These are phyloP conservation scores for Colletotrichum sp. DNA, from an alignment of 2,329 filamentous ascomycete genomes.

Conservation along the genomic window DNA sequence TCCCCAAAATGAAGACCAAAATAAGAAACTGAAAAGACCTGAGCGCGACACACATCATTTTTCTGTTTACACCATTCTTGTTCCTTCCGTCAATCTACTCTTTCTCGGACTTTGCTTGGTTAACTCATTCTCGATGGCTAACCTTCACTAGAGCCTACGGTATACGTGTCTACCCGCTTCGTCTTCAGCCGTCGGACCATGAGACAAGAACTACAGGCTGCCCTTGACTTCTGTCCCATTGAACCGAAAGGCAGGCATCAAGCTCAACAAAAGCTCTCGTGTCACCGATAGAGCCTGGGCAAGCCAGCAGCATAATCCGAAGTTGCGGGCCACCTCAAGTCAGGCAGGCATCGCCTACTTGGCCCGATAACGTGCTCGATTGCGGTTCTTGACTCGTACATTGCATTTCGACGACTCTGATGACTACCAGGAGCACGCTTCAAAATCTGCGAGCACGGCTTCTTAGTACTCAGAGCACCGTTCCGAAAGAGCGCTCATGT, in stretches of 20 bases:
- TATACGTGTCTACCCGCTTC: neutral
- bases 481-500: neutral
- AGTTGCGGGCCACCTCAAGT: neutral
- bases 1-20: slow-evolving; percentile 54
- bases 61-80: neutral
- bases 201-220: neutral
- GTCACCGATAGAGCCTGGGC: neutral
- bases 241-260: neutral
- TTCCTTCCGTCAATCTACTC: neutral
- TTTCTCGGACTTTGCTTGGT: neutral
- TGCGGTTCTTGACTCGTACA: neutral
- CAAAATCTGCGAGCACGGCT: neutral
- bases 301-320: neutral
- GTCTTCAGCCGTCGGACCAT: neutral
- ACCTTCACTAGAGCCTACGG: neutral
- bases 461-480: neutral
- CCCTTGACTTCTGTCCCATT: neutral
- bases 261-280: neutral
- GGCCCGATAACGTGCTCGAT: neutral
- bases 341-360: neutral
- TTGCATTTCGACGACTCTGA: neutral
- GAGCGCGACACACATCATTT: slow-evolving; percentile 43
- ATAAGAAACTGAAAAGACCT: slow-evolving; percentile 78
- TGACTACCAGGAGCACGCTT: neutral
- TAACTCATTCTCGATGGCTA: neutral